phyloP scores from a whole-genome alignment of 2,329 filamentous ascomycete genomes.

The Aureobasidium pullulans region DNA sequence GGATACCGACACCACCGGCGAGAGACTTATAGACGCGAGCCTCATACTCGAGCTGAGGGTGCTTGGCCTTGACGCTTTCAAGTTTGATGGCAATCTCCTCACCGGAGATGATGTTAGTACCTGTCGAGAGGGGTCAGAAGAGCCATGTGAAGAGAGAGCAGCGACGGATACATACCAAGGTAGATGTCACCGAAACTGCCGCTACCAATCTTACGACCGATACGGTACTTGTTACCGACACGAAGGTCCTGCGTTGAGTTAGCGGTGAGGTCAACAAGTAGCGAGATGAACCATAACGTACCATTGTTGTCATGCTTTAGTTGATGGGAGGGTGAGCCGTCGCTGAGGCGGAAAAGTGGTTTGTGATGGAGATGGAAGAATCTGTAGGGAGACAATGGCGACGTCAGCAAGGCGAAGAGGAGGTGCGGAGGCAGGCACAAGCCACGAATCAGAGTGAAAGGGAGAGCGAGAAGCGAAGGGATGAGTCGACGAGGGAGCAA shows the following conservation, averaged over 20 bases:
- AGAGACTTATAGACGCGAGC: constrained; percentile 86
- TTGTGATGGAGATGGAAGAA: constrained; percentile 15
- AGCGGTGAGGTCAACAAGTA: constrained; percentile 27
- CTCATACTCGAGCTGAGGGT: constrained; percentile 97
- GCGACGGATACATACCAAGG: constrained; percentile 50
- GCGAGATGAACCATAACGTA: constrained; percentile 26
- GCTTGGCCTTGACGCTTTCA: constrained; percentile 98
- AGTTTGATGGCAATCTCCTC: constrained; percentile 99
- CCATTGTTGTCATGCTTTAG: constrained; percentile 56
- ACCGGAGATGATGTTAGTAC: constrained; percentile 98
- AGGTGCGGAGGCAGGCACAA: constrained; percentile 6
- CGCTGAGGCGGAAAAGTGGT: constrained; percentile 20
- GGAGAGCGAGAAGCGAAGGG: background rate
- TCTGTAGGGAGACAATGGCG: constrained; percentile 11
- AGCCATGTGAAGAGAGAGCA: background rate
- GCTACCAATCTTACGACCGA: constrained; percentile 97
- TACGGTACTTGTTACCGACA: constrained; percentile 99
- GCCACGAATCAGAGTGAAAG: background rate
- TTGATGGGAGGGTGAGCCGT: constrained; percentile 7
- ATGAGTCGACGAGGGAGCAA: background rate
- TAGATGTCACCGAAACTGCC: constrained; percentile 98
- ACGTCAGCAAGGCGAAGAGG: constrained; percentile 12
- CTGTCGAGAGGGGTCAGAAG: constrained; percentile 35
- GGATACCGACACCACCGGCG: constrained; percentile 93
- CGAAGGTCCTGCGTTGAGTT: constrained; percentile 70